These are phyloP conservation scores for Kregervanrija delftensis DNA, from an alignment of 805 yeast genomes.

Conservation along the genomic window DNA sequence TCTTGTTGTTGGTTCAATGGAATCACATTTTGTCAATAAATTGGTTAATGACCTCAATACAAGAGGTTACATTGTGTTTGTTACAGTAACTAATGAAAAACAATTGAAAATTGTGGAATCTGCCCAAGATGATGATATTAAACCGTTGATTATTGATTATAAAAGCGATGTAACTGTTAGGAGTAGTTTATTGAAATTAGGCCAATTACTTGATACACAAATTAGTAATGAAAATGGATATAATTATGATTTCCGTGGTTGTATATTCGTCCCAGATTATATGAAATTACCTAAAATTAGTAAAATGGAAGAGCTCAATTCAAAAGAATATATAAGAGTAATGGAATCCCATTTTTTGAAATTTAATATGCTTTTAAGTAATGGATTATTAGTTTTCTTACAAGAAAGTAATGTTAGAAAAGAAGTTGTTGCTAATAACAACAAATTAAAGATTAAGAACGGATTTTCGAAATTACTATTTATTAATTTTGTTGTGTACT, in stretches of 20 bases:
- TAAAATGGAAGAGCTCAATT: slow-evolving; percentile 21
- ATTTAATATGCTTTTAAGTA: slow-evolving; percentile 19
- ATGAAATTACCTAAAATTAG: slow-evolving; percentile 27
- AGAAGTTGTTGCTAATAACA: slow-evolving; percentile 16
- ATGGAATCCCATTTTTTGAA: slow-evolving; percentile 21
- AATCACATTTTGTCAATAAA: slow-evolving; percentile 63
- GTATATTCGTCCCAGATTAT: slow-evolving; percentile 61
- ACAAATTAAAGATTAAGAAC: slow-evolving; percentile 15
- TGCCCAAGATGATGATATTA: slow-evolving; percentile 63
- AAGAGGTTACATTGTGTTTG: slow-evolving; percentile 75
- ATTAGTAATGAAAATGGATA: slow-evolving; percentile 34
- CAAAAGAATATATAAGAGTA: slow-evolving; percentile 23
- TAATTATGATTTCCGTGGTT: slow-evolving; percentile 51
- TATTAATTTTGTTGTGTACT: slow-evolving; percentile 23
- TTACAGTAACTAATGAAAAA: slow-evolving; percentile 60
- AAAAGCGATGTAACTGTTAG: slow-evolving; percentile 35
- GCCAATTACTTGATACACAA: slow-evolving; percentile 34
- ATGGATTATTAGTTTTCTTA: slow-evolving; percentile 24
- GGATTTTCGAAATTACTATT: slow-evolving; percentile 26
- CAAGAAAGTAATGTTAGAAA: slow-evolving; percentile 24
- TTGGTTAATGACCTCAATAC: slow-evolving; percentile 68
- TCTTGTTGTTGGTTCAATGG: slow-evolving; percentile 67
- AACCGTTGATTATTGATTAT: slow-evolving; percentile 52
- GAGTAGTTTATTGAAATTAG: slow-evolving; percentile 42
- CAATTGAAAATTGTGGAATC: slow-evolving; percentile 46